A percentile compares a stretch with the other conserved stretches of the same genome.
Evolutionary conservation across 805 yeast genomes (phyloP).

Genomic region (Lipomyces yamanashiensis): DNA sequence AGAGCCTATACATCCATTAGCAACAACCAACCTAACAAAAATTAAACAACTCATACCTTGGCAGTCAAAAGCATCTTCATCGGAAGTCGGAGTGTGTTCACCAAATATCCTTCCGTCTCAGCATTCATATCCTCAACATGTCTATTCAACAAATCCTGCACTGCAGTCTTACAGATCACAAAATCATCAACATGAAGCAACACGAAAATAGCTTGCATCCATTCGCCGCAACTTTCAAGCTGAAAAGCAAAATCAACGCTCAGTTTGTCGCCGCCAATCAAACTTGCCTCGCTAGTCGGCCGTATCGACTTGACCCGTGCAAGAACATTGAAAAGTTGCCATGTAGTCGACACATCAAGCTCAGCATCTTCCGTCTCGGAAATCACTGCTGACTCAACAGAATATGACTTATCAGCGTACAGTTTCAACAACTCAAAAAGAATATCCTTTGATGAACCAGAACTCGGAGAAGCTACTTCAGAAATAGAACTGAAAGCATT

Average conservation of each 20-base stretch:
- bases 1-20: constrained; percentile 63
- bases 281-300: constrained; percentile 19
- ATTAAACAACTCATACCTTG: constrained; percentile 14
- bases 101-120: constrained; percentile 12
- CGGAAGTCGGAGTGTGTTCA: constrained; percentile 23
- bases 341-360: constrained; percentile 42
- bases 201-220: constrained; percentile 67
- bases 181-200: constrained; percentile 62
- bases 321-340: constrained; percentile 59
- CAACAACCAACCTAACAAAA: background rate
- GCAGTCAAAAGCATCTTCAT: constrained; percentile 32
- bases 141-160: constrained; percentile 44
- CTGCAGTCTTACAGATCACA: constrained; percentile 48
- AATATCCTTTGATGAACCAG: constrained; percentile 13
- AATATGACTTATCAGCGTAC: constrained; percentile 25
- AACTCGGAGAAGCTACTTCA: constrained; percentile 15
- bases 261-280: constrained; percentile 46
- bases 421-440: constrained; percentile 30
- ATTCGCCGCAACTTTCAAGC: constrained; percentile 53
- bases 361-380: background rate
- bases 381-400: constrained; percentile 21
- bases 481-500: constrained; percentile 28
- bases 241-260: constrained; percentile 56
- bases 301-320: constrained; percentile 32
- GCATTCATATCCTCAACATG: constrained; percentile 35